phyloP scores from a whole-genome alignment of 75 land plant species.

The Sequoiadendron giganteum region DNA sequence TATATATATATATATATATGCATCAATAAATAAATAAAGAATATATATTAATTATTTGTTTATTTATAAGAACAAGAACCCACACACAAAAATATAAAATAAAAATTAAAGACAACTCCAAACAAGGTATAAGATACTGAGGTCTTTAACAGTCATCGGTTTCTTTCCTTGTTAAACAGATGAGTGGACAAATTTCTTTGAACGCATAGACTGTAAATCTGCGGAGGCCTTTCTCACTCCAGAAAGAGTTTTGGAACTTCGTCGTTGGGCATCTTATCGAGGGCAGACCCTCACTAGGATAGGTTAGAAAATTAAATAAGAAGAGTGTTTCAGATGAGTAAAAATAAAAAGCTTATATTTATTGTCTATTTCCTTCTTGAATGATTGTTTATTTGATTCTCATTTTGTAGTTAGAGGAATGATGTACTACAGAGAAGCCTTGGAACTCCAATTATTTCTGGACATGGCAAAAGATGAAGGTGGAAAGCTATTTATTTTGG shows the following conservation, averaged over 20 bases:
- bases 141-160: not conserved
- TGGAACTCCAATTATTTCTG: constrained; percentile 92
- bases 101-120: too few relatives aligned
- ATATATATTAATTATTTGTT: too few relatives aligned
- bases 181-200: constrained; percentile 73
- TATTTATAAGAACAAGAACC: too few relatives aligned
- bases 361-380: constrained; percentile 1
- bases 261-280: constrained; percentile 93
- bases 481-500: constrained; percentile 9
- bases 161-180: constrained; percentile 32
- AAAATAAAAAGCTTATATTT: not conserved
- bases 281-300: constrained; percentile 94
- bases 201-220: constrained; percentile 22
- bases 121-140: too few relatives aligned
- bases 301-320: constrained; percentile 38
- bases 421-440: constrained; percentile 95
- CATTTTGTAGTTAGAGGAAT: constrained; percentile 81
- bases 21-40: too few relatives aligned
- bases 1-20: too few relatives aligned
- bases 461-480: constrained; percentile 85
- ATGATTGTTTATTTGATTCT: not conserved
- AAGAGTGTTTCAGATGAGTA: not conserved
- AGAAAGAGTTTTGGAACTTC: constrained; percentile 38
- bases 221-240: constrained; percentile 15
- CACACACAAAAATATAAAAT: too few relatives aligned